Conservation (phyloP, 2,329 filamentous ascomycete genomes). For the Tolypocladium album region DNA sequence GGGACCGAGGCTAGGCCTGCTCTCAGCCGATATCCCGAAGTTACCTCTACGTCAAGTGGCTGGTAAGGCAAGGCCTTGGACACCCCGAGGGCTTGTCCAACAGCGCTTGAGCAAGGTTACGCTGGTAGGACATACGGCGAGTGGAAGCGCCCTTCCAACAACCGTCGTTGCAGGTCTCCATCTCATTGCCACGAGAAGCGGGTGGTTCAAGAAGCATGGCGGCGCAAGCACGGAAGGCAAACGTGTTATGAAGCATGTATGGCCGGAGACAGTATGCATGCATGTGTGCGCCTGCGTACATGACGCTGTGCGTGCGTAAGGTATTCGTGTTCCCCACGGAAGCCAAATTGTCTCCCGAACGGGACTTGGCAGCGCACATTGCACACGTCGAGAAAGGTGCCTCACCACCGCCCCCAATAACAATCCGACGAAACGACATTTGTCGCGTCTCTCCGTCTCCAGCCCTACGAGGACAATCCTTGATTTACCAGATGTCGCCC, state of each 20-base stretch:
- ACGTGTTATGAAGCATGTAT: background rate
- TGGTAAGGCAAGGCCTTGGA: background rate
- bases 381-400: no score
- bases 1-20: background rate
- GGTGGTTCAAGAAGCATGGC: no score
- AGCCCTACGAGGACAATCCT: background rate
- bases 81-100: background rate
- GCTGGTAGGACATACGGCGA: background rate
- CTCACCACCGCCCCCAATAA: no score
- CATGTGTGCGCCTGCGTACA: background rate
- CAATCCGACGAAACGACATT: no score
- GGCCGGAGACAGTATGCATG: background rate
- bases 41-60: background rate
- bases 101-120: background rate
- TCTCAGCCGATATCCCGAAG: background rate
- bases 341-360: background rate
- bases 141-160: background rate
- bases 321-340: no score
- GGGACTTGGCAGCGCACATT: background rate
- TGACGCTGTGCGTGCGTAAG: no score
- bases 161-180: background rate
- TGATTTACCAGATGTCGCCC: background rate
- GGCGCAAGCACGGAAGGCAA: no score
- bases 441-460: no score
- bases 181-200: background rate